A percentile compares a stretch with the other conserved stretches of the same genome.
Conservation (phyloP, 345 rosid species). For the Eucalyptus erythrocorys region DNA sequence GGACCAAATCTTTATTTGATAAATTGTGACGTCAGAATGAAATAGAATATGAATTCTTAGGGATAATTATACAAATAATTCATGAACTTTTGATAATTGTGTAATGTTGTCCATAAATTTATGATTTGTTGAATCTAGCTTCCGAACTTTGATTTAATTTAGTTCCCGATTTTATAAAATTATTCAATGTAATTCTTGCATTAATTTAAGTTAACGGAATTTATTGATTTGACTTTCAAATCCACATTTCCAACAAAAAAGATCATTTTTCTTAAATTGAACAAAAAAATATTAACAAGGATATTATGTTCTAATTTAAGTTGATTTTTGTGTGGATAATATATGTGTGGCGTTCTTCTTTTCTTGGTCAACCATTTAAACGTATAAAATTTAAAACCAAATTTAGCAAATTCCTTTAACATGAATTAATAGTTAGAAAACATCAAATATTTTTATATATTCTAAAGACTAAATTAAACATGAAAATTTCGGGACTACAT, state of each 20-base stretch:
- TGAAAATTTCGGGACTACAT: no score
- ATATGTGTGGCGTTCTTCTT: not conserved
- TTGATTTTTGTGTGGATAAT: not conserved
- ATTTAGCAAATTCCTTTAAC: no score
- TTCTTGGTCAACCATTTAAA: no score
- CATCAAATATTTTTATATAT: no score
- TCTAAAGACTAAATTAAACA: no score
- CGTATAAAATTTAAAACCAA: not conserved
- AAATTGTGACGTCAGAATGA: fast-evolving
- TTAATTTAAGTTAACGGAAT: not conserved
- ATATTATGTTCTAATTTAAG: not conserved
- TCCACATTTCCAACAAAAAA: no score
- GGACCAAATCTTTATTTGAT: fast-evolving
- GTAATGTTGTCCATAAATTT: fast-evolving
- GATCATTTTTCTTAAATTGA: not conserved
- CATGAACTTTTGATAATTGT: no score
- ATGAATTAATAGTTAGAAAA: not conserved
- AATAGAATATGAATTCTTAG: not conserved
- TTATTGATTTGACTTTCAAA: not conserved
- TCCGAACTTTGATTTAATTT: fast-evolving
- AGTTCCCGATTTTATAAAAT: no score
- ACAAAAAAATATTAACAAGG: not conserved
- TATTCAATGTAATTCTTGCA: no score
- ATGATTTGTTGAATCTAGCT: fast-evolving
- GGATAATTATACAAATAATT: no score